These are phyloP conservation scores for Glaciozyma antarctica DNA, from an alignment of 768 basidiomycete genomes.

Conservation along the genomic window DNA sequence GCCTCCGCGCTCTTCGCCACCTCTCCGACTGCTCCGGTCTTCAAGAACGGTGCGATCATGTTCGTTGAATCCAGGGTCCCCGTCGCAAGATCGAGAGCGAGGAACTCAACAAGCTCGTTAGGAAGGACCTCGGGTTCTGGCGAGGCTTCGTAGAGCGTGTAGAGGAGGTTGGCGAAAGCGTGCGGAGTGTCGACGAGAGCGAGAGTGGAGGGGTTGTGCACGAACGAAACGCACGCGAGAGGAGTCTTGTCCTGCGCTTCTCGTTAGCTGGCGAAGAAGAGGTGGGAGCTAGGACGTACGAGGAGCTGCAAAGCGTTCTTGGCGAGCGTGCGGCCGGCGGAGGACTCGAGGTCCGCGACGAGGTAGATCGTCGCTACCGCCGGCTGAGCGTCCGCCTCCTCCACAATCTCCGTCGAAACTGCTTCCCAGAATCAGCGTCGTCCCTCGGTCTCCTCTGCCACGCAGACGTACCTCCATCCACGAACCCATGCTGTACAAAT, in stretches of 20 bases:
- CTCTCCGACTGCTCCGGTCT: slow-evolving; percentile 18
- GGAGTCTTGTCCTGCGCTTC: slow-evolving; percentile 44
- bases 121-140: slow-evolving; percentile 40
- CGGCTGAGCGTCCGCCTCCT: slow-evolving; percentile 8
- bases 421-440: no score
- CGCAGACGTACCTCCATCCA: no score
- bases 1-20: background rate
- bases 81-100: slow-evolving; percentile 14
- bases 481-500: no score
- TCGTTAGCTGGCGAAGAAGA: background rate
- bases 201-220: slow-evolving; percentile 56
- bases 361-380: slow-evolving; percentile 46
- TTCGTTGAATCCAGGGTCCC: slow-evolving; percentile 8
- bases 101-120: slow-evolving; percentile 14
- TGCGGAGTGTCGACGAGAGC: slow-evolving; percentile 2
- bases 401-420: background rate
- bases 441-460: no score
- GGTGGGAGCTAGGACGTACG: slow-evolving; percentile 42
- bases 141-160: slow-evolving; percentile 46
- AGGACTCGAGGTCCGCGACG: slow-evolving; percentile 66
- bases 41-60: slow-evolving; percentile 11
- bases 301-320: slow-evolving; percentile 57
- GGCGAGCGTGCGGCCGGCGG: slow-evolving; percentile 52
- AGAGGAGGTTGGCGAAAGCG: slow-evolving; percentile 42
- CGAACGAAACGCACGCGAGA: slow-evolving; percentile 57